These are phyloP conservation scores for Steccherinum ochraceum DNA, from an alignment of 768 basidiomycete species.

Conservation along the genomic window DNA sequence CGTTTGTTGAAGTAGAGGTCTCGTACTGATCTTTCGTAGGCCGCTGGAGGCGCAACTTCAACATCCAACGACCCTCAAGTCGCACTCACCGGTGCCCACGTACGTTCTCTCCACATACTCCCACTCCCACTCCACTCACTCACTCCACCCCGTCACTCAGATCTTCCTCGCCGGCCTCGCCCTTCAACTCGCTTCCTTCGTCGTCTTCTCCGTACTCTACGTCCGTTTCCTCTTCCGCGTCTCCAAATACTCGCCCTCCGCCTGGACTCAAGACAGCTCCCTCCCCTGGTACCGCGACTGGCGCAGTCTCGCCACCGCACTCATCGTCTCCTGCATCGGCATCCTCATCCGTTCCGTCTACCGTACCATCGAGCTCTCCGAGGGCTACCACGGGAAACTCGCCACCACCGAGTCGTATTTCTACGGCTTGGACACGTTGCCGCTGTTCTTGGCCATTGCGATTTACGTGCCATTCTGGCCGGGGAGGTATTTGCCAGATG, in stretches of 20 bases:
- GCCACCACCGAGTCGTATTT: conserved; percentile 55
- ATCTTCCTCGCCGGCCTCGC: conserved; percentile 52
- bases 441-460: conserved; percentile 52
- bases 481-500: conserved; percentile 40
- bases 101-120: background rate
- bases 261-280: conserved; percentile 33
- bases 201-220: conserved; percentile 39
- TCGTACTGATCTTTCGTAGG: conserved; percentile 1
- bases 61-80: background rate
- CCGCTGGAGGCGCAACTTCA: conserved; percentile 3
- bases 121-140: background rate
- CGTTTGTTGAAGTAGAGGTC: background rate
- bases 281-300: conserved; percentile 50
- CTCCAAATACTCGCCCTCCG: conserved; percentile 29
- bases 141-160: conserved; percentile 20
- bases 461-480: conserved; percentile 63
- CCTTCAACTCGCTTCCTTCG: conserved; percentile 48
- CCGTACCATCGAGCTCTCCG: conserved; percentile 46
- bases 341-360: conserved; percentile 64
- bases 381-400: conserved; percentile 57
- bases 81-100: background rate
- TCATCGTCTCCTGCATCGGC: conserved; percentile 50
- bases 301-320: conserved; percentile 43
- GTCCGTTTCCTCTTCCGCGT: conserved; percentile 44
- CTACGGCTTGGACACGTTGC: conserved; percentile 63